Percentiles rank a stretch among this genome's conserved stretches.
Conservation (phyloP, 2,329 filamentous ascomycete species). For the Pestalotiopsis sp. region DNA sequence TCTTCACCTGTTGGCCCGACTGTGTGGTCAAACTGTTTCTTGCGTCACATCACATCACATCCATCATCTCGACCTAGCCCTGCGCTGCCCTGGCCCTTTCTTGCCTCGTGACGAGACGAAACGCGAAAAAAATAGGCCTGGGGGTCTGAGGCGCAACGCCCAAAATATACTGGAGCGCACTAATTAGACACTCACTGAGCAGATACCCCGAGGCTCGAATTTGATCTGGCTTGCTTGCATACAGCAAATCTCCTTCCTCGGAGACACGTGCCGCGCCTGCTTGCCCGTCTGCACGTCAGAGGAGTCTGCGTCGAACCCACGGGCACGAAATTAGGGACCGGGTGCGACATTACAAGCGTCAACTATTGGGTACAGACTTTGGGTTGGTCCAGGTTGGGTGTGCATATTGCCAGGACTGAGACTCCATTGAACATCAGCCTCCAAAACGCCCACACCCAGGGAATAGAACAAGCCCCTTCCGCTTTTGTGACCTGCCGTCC, state of each 20-base stretch:
- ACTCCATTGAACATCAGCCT: background rate
- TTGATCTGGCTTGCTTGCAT: background rate
- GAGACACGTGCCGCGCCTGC: constrained; percentile 3
- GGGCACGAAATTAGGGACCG: background rate
- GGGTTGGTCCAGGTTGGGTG: background rate
- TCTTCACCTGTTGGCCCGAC: background rate
- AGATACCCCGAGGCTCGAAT: background rate
- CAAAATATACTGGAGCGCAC: background rate
- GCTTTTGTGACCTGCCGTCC: constrained; percentile 2
- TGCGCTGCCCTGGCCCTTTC: background rate
- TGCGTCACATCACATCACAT: background rate
- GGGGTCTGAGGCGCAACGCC: background rate
- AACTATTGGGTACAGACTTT: background rate
- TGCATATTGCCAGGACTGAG: background rate
- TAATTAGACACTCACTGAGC: background rate
- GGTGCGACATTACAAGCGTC: background rate
- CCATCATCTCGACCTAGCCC: background rate
- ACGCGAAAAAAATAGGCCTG: background rate
- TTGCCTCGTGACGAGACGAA: background rate
- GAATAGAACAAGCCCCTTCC: constrained; percentile 1
- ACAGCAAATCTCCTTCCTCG: background rate
- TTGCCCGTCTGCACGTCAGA: constrained; percentile 1
- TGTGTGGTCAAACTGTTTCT: background rate
- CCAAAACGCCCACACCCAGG: background rate
- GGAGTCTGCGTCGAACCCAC: background rate